phyloP scores from a whole-genome alignment of 2,329 filamentous ascomycete genomes.

The Venturiaceae sp. region DNA sequence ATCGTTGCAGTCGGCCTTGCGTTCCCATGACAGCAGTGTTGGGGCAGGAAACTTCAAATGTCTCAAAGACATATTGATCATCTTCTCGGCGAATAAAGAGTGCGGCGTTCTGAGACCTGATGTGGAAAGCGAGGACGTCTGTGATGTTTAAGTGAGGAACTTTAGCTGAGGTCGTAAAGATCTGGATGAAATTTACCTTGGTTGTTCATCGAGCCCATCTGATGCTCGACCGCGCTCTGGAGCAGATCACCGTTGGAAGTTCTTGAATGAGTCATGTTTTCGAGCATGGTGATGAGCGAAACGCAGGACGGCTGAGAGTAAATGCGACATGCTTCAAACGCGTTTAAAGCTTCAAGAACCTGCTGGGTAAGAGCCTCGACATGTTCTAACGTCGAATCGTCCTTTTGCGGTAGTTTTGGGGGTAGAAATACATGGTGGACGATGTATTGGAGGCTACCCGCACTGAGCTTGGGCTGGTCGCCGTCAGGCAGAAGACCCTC shows the following conservation, averaged over 20 bases:
- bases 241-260: not conserved
- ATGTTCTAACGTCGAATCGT: not conserved
- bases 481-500: not conserved
- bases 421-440: not conserved
- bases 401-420: not conserved
- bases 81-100: constrained; percentile 29
- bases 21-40: not conserved
- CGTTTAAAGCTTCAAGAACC: not conserved
- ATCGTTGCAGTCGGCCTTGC: not conserved
- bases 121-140: constrained; percentile 19
- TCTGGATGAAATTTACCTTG: not conserved
- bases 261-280: not conserved
- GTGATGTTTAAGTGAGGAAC: not conserved
- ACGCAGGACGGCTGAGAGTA: not conserved
- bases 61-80: constrained; percentile 42
- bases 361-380: not conserved
- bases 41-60: constrained; percentile 45
- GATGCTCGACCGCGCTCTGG: not conserved
- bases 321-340: not conserved
- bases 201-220: not conserved
- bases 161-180: no score
- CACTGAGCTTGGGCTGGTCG: not conserved
- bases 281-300: not conserved
- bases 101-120: constrained; percentile 39
- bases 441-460: not conserved